Evolutionary conservation across 2,329 filamentous ascomycete species (phyloP), one percentile per base, ranked within the genome.

Genomic region (Elsinoe australis): DNA sequence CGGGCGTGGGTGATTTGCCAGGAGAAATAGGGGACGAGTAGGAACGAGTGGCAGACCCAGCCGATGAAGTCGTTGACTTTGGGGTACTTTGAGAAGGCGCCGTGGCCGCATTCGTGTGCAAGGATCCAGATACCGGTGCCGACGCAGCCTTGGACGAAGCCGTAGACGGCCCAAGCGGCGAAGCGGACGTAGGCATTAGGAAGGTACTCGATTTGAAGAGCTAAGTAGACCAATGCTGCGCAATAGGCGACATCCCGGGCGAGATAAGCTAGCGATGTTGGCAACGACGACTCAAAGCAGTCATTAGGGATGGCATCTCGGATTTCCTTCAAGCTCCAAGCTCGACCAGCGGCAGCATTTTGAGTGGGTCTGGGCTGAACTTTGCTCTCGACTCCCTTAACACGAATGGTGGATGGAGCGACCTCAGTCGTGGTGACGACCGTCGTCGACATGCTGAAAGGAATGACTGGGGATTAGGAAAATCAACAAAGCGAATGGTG

Each of bases 241-340:
- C 96, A 71, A 58, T 75, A 79, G 56, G 72, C 67, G 33, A 94
- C 65, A 68, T 98, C 92, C 53, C 90, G 82, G 61, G 81, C 76
- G 59, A 96, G 88, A 69, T 96, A 96, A 61, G 65, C 71, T 64
- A 95, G 74, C 56, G 88, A 84, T 55, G 71, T 80, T 54, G 79
- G 64, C 51, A 79, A 85, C 34, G 87, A 94, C 54, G 92, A 84
- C 73, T 95, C 76, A 68, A 85, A 96, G 78, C 92, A 98, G 76
- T 95, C 92, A 70, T 90, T 87, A 55, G 92, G 92, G 58, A 98
- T 96, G 65, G 90, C 90, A 71, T 44, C 39, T 6, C 39, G 39
- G 15, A 44, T 26, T 15, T 44, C 24, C 21, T 44, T 24, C 3
- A 44, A 26, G 9, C 14, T 44, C 6, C 7, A 12, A 29, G 6